Evolutionary conservation across 1,139 yeast genomes (phyloP), one percentile per base, ranked within the genome.

Genomic region (Geotrichum europaeum): DNA sequence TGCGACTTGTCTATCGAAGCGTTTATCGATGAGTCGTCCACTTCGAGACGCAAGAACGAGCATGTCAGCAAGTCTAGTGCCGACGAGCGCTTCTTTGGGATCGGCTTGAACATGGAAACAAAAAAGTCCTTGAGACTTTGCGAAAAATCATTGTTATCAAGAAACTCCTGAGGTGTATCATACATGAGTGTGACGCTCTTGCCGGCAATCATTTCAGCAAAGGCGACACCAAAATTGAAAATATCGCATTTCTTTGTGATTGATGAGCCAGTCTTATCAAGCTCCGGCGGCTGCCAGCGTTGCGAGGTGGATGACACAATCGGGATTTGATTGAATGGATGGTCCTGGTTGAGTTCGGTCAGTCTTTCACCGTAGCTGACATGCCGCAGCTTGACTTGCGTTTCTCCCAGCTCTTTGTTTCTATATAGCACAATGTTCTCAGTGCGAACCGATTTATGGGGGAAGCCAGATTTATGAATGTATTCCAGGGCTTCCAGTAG

Each of bases 161-260:
- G 69, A 66, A 89, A 88, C 10, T 83, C 87, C 9, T 75, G 75
- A 0, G 97, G 97, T 1, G 83, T 77, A 13, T 78, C 73, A 67
- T 77, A 89, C 12, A 80, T 81, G 15, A 79, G 74, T 1, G 81
- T 75, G 0, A 86, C 74, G 28, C 81, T 79, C n/a, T 76, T 71
- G 9, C 96, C 96, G 52, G 85, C 76, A 70, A 91, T 82, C 68
- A 90, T 80, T 64, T 89, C 84, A 32, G 89, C 76, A 67, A 94
- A 86, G 4, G 89, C 73, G 0, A 89, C 89, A 3, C 97, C 99
- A 56, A 92, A 76, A 67, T 89, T 88, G 97, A 97, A 94, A 5
- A 95, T 86, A 74, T 95, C 99, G 0, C 97, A 85, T 70, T 90
- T 89, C 53, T 89, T 78, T 61, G 86, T 88, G 12, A 56, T 40